Percentiles rank a stretch among this genome's conserved stretches.
Evolutionary conservation across 192 early-diverging fungal genomes (phyloP).

Genomic region (Mortierella alpina): DNA sequence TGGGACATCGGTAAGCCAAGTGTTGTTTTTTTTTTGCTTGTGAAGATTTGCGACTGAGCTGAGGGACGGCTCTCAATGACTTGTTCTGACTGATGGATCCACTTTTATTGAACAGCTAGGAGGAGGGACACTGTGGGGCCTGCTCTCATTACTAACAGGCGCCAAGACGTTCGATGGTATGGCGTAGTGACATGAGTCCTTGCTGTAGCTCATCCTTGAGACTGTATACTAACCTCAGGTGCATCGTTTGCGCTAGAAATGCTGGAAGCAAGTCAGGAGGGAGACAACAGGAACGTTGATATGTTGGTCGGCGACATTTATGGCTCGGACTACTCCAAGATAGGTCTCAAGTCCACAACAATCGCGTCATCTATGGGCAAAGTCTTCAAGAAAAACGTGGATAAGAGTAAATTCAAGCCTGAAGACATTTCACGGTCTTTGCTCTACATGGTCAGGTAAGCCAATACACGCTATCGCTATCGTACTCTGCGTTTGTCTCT

Average conservation of each 20-base stretch:
- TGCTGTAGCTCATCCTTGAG: neutral
- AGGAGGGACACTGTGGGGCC: slow-evolving; percentile 96
- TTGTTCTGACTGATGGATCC: too few species aligned
- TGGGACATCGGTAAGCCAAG: slow-evolving; percentile 73
- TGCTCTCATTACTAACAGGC: slow-evolving; percentile 88
- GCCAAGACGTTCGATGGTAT: slow-evolving; percentile 88
- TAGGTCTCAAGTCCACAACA: slow-evolving; percentile 92
- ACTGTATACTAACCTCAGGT: neutral
- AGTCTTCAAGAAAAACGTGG: slow-evolving; percentile 88
- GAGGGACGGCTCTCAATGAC: too few species aligned
- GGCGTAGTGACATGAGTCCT: neutral
- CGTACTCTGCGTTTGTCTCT: slow-evolving; percentile 1
- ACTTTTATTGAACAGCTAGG: slow-evolving; percentile 69
- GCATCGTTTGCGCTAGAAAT: slow-evolving; percentile 60
- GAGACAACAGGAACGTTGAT: slow-evolving; percentile 92
- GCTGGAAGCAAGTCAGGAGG: slow-evolving; percentile 86
- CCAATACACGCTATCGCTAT: neutral
- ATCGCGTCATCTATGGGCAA: slow-evolving; percentile 97
- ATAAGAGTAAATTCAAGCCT: slow-evolving; percentile 68
- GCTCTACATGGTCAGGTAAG: slow-evolving; percentile 91
- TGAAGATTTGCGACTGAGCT: too few species aligned
- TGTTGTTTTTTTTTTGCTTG: neutral
- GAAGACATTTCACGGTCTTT: slow-evolving; percentile 91
- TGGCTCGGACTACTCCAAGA: slow-evolving; percentile 87
- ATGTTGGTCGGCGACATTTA: slow-evolving; percentile 97